Conservation (phyloP, 1,284 basidiomycete species). For the Chondrostereum purpureum region DNA sequence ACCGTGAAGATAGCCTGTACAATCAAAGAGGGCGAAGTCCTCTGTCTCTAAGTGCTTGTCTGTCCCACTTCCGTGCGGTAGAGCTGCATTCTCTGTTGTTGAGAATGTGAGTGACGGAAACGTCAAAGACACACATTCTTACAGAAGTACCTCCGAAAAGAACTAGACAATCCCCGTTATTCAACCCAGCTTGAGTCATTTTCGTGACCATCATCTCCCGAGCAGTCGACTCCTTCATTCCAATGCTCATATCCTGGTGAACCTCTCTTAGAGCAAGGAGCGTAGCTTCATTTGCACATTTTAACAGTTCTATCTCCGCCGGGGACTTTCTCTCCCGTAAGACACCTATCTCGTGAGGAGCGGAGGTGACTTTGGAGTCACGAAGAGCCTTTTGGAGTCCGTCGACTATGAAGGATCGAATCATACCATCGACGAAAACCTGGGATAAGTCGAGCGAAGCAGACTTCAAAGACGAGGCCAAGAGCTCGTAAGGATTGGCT, state of each 20-base stretch:
- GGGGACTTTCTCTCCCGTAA: slow-evolving; percentile 71
- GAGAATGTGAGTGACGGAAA: no score
- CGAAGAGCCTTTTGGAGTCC: slow-evolving; percentile 46
- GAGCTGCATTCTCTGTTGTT: slow-evolving; percentile 75
- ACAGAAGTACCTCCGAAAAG: slow-evolving; percentile 70
- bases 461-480: slow-evolving; percentile 37
- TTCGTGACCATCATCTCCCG: slow-evolving; percentile 48
- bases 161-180: slow-evolving; percentile 53
- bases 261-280: slow-evolving; percentile 68
- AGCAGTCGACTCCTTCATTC: slow-evolving; percentile 72
- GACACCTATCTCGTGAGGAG: slow-evolving; percentile 47
- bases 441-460: slow-evolving; percentile 22
- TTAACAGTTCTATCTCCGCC: slow-evolving; percentile 66
- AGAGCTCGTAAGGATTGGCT: slow-evolving; percentile 57
- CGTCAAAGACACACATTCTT: no score
- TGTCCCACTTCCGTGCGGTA: slow-evolving; percentile 76
- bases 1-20: slow-evolving; percentile 63
- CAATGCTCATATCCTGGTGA: slow-evolving; percentile 54
- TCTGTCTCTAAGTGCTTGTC: slow-evolving; percentile 48
- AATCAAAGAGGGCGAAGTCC: slow-evolving; percentile 78
- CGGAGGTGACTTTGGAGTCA: slow-evolving; percentile 32
- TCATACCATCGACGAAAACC: slow-evolving; percentile 58
- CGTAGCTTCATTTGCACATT: slow-evolving; percentile 77
- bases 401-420: slow-evolving; percentile 56
- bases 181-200: slow-evolving; percentile 52